A percentile compares a stretch with the other conserved stretches of the same genome.
These are phyloP conservation scores for Diaporthe sp. DNA, from an alignment of 2,329 filamentous ascomycete species.

Conservation along the genomic window DNA sequence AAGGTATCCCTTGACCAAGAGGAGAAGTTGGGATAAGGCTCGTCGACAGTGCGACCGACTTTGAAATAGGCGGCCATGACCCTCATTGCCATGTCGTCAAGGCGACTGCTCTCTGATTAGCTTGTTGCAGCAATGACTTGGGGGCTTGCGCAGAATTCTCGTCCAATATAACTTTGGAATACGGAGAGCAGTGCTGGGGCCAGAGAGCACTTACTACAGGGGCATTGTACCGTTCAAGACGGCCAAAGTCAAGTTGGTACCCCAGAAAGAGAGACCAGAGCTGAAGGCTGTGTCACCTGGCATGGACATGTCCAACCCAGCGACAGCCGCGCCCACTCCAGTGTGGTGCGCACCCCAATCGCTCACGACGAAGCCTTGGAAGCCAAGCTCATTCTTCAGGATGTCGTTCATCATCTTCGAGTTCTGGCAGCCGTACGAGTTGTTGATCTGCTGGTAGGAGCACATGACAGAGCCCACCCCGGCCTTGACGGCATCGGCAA, in stretches of 20 bases:
- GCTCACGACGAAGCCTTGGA: slow-evolving; percentile 75
- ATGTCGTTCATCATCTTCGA: slow-evolving; percentile 73
- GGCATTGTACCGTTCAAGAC: slow-evolving; percentile 92
- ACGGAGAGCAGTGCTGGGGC: too few relatives aligned
- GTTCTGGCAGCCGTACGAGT: slow-evolving; percentile 77
- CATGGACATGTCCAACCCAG: slow-evolving; percentile 88
- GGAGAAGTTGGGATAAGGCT: slow-evolving; percentile 81
- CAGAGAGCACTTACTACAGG: slow-evolving; percentile 64
- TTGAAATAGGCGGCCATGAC: slow-evolving; percentile 82
- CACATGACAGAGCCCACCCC: slow-evolving; percentile 65
- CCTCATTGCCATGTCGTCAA: slow-evolving; percentile 93
- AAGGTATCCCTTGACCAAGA: slow-evolving; percentile 87
- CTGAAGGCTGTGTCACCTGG: slow-evolving; percentile 86
- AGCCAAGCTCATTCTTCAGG: slow-evolving; percentile 75
- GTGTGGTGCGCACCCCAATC: slow-evolving; percentile 77
- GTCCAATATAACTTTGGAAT: not conserved
- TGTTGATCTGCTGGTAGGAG: slow-evolving; percentile 76
- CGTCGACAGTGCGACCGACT: slow-evolving; percentile 67
- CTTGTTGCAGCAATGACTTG: not conserved
- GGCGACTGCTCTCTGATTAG: slow-evolving; percentile 58
- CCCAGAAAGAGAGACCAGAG: slow-evolving; percentile 82
- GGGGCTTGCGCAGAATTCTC: not conserved
- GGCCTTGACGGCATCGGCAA: slow-evolving; percentile 72
- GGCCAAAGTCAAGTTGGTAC: slow-evolving; percentile 87
- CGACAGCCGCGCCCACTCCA: slow-evolving; percentile 73